Base-by-base conservation (phyloP, 148 eudicot species). In the Amaranthus cruentus region DNA sequence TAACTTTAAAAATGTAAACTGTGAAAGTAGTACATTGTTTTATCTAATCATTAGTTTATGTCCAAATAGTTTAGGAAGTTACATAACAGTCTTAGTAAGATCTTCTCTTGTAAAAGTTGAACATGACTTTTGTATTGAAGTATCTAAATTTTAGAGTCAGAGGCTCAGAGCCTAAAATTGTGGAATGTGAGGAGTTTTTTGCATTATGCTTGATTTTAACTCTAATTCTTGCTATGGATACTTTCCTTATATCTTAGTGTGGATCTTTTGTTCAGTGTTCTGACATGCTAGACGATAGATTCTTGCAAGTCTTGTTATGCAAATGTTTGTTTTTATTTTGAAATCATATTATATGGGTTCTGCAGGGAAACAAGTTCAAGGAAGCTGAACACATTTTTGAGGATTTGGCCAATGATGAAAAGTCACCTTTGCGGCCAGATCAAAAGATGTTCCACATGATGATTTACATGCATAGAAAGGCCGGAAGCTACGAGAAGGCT, bases 401-500 rank as follows among this genome's bases (percentile, higher is more conserved):
- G 67, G 74, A 84, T 78, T 86, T 94, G 77, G 77, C 90, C 63
- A 79, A 81, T 75, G 78, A 85, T 60, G 83, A 94, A 74, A 81
- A 56, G 62, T 84, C 97, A 42, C 88, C 96, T 49, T 80, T 89
- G 67, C 88, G 81, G 76, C 98, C 98, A 7, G 98, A 94, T 76
- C 98, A 94, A 77, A 91, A 94, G 79, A 89, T 94, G 98, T 94
- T 91, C 77, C 97, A 94, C 75, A 89, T 91, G 98, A 89, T 94
- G 97, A 94, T 94, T 61, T 91, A 91, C 81, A 87, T 94, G 97
- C 83, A 89, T 70, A 87, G 76, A 80, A 94, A 94, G 80, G 89
- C 98, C 70, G 91, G 93, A 62, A 82, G 72, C 58, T 87, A 87
- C 66, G 90, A 89, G 43, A 94, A 94, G 82, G 96, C 98, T 69